A percentile compares a stretch with the other conserved stretches of the same genome.
Evolutionary conservation across 2,329 filamentous ascomycete species (phyloP).

Genomic region (Diaporthe sp.): DNA sequence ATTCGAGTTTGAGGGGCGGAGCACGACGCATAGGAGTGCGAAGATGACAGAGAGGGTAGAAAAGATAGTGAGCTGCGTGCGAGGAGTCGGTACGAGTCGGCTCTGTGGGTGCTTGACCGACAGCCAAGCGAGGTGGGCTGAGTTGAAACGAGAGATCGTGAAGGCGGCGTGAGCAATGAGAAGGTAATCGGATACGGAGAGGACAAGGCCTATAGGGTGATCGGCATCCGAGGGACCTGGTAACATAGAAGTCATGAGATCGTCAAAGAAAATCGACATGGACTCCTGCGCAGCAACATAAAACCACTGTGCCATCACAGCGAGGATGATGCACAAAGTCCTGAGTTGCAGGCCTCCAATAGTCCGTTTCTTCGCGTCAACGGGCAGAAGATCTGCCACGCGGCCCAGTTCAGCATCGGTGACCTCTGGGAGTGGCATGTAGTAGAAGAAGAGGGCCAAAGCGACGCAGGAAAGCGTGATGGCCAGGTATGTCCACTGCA

Average conservation of each 20-base stretch:
- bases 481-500: slow-evolving; percentile 89
- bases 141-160: slow-evolving; percentile 79
- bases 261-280: slow-evolving; percentile 71
- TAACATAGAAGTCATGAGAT: slow-evolving; percentile 60
- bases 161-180: slow-evolving; percentile 81
- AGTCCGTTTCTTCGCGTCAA: slow-evolving; percentile 64
- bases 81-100: slow-evolving; percentile 72
- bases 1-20: slow-evolving; percentile 61
- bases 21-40: slow-evolving; percentile 61
- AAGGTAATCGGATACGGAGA: slow-evolving; percentile 75
- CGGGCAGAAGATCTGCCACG: slow-evolving; percentile 61
- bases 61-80: slow-evolving; percentile 76
- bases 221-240: slow-evolving; percentile 47
- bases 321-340: slow-evolving; percentile 74
- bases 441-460: slow-evolving; percentile 78
- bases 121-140: slow-evolving; percentile 73
- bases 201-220: slow-evolving; percentile 59
- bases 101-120: slow-evolving; percentile 55
- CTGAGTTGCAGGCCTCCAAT: slow-evolving; percentile 66
- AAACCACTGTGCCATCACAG: slow-evolving; percentile 81
- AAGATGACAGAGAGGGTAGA: slow-evolving; percentile 72
- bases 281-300: slow-evolving; percentile 83
- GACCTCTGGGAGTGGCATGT: slow-evolving; percentile 75
- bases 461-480: slow-evolving; percentile 81
- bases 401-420: slow-evolving; percentile 67